phyloP scores from a whole-genome alignment of 352 stramenopile species.

The Globisporangium parvum region DNA sequence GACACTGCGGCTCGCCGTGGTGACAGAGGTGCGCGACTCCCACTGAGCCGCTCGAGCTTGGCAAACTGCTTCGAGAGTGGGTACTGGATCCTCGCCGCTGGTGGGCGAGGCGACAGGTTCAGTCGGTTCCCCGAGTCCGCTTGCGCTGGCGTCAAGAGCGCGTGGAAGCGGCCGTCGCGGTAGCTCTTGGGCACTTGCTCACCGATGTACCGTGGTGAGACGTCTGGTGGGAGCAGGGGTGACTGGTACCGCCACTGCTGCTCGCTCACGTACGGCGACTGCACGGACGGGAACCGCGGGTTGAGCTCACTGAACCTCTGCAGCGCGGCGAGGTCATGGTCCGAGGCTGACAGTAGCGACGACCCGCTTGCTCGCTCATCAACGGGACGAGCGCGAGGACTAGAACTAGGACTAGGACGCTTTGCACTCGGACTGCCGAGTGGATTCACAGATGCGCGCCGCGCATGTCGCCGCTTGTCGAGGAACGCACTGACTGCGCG shows the following conservation, averaged over 20 bases:
- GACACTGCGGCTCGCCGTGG: too few relatives aligned
- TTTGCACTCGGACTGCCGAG: too few relatives aligned
- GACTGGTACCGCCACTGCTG: conserved; percentile 53
- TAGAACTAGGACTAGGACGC: background rate
- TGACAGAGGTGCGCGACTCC: background rate
- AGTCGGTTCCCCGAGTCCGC: conserved; percentile 44
- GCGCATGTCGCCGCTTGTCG: background rate
- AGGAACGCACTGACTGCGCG: conserved; percentile 5
- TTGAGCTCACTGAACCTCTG: conserved; percentile 45
- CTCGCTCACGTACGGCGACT: conserved; percentile 28
- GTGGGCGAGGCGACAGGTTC: conserved; percentile 25
- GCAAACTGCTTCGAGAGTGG: conserved; percentile 21
- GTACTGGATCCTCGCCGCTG: conserved; percentile 11
- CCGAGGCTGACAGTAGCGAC: too few relatives aligned
- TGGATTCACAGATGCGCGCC: background rate
- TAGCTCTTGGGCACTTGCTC: conserved; percentile 50
- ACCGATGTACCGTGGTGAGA: conserved; percentile 45
- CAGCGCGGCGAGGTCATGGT: conserved; percentile 11
- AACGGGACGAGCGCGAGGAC: background rate
- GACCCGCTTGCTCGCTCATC: too few relatives aligned
- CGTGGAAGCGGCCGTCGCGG: conserved; percentile 44
- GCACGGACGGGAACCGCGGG: conserved; percentile 55
- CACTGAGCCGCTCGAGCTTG: conserved; percentile 3
- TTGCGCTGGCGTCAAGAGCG: conserved; percentile 38
- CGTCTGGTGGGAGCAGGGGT: conserved; percentile 34